Evolutionary conservation across 176 grass and related monocot genomes (phyloP), one percentile per base, ranked within the genome.

Genomic region (Pharus latifolius): DNA sequence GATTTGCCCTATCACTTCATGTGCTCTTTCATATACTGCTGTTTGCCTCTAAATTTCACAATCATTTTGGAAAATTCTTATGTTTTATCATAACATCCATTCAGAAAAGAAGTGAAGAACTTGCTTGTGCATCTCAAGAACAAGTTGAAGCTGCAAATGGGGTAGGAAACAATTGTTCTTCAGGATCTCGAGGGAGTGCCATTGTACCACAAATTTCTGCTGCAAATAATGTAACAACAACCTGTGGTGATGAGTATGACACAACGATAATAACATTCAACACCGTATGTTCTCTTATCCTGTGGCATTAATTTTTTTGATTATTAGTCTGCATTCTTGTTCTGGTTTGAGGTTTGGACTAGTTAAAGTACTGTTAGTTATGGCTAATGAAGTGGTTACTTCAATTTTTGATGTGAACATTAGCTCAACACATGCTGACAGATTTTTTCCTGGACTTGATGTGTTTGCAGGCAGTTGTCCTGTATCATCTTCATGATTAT

Each of bases 401-500:
- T 13, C 33, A 43, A 17, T 63, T 24, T 16, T 66, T 56, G 27
- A 63, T 62, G 31, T 38, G 45, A 53, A 30, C 73, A 76, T 63
- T 54, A 70, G 40, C 70, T 57, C 18, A 81, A 74, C 63, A 19
- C 17, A 78, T 52, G 37, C 23, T 78, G 2, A 53, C 13, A 37
- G 29, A 45, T 78, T 71, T 46, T n/a, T 41, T 83, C 3, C 26
- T 76, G 47, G 45, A 67, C 35, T 56, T 40, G 30, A 42, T 76
- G 55, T 62, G 64, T 84, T 71, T 83, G 57, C 83, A 96, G 92
- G 92, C 92, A 67, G 79, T 87, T 33, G 67, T 96, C 63, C 85
- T 96, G 54, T 87, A 89, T 77, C 85, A 92, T 78, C 67, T 92
- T 34, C 92, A 84, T 76, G 82, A 96, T 62, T 96, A 89, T 56